Conservation (phyloP, 2,329 filamentous ascomycete genomes). For the Paradendryphiella salina region DNA sequence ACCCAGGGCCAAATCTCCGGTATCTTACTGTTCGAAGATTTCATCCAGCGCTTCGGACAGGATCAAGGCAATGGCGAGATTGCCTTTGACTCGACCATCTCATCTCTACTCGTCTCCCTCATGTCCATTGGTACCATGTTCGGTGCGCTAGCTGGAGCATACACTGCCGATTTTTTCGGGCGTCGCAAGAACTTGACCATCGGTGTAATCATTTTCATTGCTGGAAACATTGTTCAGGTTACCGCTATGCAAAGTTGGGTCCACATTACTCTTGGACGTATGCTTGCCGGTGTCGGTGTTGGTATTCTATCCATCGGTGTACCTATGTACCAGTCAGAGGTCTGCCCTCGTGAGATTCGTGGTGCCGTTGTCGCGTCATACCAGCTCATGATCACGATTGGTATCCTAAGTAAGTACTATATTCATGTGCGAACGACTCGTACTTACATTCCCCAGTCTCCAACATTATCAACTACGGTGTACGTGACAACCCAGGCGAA, state of each 20-base stretch:
- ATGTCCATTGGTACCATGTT: conserved; percentile 49
- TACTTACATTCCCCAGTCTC: conserved; percentile 20
- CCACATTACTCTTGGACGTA: conserved; percentile 55
- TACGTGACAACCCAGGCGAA: conserved; percentile 46
- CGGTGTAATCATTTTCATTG: conserved; percentile 49
- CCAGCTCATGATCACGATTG: conserved; percentile 53
- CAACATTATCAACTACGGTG: conserved; percentile 47
- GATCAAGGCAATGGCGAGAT: conserved; percentile 47
- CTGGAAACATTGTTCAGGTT: conserved; percentile 52
- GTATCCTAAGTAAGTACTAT: conserved; percentile 35
- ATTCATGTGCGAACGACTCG: neutral
- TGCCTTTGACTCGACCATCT: conserved; percentile 48
- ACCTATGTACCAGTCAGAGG: conserved; percentile 70
- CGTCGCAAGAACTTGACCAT: conserved; percentile 54
- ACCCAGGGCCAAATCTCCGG: conserved; percentile 41
- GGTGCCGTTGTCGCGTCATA: conserved; percentile 62
- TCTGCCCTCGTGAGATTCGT: conserved; percentile 63
- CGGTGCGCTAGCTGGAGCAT: conserved; percentile 48
- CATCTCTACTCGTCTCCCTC: conserved; percentile 48
- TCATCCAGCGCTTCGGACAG: conserved; percentile 60
- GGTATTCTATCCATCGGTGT: conserved; percentile 59
- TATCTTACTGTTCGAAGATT: conserved; percentile 54
- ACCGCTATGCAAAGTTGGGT: conserved; percentile 47
- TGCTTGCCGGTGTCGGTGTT: conserved; percentile 50
- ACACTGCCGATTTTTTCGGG: conserved; percentile 59